Evolutionary conservation across 345 rosid species (phyloP), one percentile per base, ranked within the genome.

Genomic region (Balakata baccata): DNA sequence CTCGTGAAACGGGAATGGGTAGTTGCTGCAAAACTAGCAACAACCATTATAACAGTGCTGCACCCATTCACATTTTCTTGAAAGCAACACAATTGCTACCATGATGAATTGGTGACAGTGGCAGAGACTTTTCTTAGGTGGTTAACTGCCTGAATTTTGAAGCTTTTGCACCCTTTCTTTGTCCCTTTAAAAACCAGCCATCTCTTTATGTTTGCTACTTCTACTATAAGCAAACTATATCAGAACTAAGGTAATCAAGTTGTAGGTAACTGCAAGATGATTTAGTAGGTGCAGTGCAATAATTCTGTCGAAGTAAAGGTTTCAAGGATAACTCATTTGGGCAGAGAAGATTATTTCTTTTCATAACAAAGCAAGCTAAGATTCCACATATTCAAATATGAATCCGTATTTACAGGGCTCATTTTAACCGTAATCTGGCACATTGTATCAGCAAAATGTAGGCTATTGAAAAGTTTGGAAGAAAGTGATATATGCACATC

Each of bases 391-490:
- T 45, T 38, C 65, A 68, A 38, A 58, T 59, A 47, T 20, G 69
- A 69, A 68, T 78, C 53, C n/a, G 57, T 81, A 83, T 81, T 63
- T 83, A 85, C 86, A 85, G 20, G 68, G 64, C 69, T 76, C 23
- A 0, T 78, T 67, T 74, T 70, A 23, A 23, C 34, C 38, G 34
- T 46, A 75, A 54, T 50, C 70, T 58, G 80, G 67, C 18, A 52
- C 50, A 64, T 63, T 63, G 37, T 46, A 81, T 70, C 34, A 43
- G 67, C 73, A 70, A 39, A 66, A 73, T 39, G 41, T 2, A 17
- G 43, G 22, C 41, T 14, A 13, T 64, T 8, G n/a, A 45, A 69
- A 12, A 43, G 54, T 57, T 8, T 52, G 9, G 6, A 53, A 38
- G 7, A 51, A 63, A 4, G 57, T 14, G 59, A 64, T 38, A 56